Evolutionary conservation across 257 asterid species (phyloP).

Genomic region (Apocynum venetum): DNA sequence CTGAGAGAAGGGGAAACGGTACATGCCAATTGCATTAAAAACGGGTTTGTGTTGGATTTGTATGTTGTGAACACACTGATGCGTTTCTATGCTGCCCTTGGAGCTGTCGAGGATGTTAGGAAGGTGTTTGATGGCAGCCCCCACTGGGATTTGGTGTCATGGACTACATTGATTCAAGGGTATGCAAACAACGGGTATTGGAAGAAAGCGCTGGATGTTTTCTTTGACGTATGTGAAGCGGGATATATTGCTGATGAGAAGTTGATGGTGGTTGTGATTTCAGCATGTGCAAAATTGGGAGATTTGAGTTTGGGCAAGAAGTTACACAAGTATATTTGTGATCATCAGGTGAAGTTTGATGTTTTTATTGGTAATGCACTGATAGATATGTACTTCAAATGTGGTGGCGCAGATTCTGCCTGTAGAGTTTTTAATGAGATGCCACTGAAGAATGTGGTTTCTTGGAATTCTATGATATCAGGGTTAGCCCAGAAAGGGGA

Average conservation of each 20-base stretch:
- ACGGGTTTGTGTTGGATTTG: conserved; percentile 32
- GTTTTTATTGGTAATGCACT: conserved; percentile 40
- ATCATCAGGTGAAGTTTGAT: conserved; percentile 24
- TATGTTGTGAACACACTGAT: conserved; percentile 37
- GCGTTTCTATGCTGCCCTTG: conserved; percentile 33
- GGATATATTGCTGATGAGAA: conserved; percentile 35
- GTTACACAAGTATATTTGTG: conserved; percentile 32
- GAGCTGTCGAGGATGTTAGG: conserved; percentile 19
- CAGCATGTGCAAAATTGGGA: conserved; percentile 38
- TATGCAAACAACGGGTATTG: conserved; percentile 31
- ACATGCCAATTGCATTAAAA: conserved; percentile 34
- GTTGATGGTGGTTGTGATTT: conserved; percentile 41
- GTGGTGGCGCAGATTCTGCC: conserved; percentile 31
- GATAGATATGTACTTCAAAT: conserved; percentile 46
- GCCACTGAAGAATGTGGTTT: conserved; percentile 34
- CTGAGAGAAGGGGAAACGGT: conserved; percentile 29
- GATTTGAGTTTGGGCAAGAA: conserved; percentile 36
- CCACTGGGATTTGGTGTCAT: conserved; percentile 34
- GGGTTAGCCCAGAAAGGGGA: conserved; percentile 33
- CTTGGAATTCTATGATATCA: conserved; percentile 44
- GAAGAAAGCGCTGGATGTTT: conserved; percentile 31
- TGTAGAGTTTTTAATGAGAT: conserved; percentile 29
- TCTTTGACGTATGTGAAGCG: conserved; percentile 27
- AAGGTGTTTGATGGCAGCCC: conserved; percentile 38
- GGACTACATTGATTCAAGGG: conserved; percentile 44